Conservation (phyloP, 139 green algal species). For the Gonium pectorale region DNA sequence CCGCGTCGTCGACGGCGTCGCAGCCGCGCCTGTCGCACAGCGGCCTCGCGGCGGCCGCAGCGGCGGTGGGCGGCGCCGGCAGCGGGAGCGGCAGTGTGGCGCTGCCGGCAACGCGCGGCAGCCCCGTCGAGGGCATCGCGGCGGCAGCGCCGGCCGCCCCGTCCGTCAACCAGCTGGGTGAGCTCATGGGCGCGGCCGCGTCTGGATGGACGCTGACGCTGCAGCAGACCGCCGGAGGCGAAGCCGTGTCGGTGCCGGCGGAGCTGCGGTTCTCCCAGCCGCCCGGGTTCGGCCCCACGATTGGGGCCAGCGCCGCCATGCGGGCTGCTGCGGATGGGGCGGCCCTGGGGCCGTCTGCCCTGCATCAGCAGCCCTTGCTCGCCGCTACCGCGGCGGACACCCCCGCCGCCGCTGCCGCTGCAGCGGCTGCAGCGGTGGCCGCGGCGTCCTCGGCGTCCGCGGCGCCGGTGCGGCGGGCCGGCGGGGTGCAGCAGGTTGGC, state of each 20-base stretch:
- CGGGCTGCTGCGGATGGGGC: too few relatives aligned
- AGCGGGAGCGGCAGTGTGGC: not conserved
- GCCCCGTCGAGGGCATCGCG: too few relatives aligned
- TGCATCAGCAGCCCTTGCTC: not conserved
- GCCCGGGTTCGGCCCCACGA: too few relatives aligned
- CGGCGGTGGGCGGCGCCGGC: not conserved
- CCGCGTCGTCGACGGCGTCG: not conserved
- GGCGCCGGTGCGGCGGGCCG: not conserved
- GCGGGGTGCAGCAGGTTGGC: not conserved
- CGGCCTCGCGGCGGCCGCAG: not conserved
- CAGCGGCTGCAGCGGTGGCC: not conserved
- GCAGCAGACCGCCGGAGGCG: too few relatives aligned
- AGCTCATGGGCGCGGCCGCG: too few relatives aligned
- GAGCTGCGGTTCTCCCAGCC: not conserved
- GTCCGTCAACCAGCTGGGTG: too few relatives aligned
- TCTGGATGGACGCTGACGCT: too few relatives aligned
- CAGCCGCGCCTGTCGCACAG: constrained; percentile 4
- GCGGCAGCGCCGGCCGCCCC: too few relatives aligned
- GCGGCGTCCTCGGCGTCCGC: not conserved
- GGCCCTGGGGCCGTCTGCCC: too few relatives aligned
- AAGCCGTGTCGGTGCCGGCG: not conserved
- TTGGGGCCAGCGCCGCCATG: too few relatives aligned
- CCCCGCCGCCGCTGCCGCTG: not conserved
- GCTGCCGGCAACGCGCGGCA: too few relatives aligned
- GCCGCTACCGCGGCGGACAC: not conserved